Evolutionary conservation across 179 eudicot genomes (phyloP).

Genomic region (Actinidia chinensis): DNA sequence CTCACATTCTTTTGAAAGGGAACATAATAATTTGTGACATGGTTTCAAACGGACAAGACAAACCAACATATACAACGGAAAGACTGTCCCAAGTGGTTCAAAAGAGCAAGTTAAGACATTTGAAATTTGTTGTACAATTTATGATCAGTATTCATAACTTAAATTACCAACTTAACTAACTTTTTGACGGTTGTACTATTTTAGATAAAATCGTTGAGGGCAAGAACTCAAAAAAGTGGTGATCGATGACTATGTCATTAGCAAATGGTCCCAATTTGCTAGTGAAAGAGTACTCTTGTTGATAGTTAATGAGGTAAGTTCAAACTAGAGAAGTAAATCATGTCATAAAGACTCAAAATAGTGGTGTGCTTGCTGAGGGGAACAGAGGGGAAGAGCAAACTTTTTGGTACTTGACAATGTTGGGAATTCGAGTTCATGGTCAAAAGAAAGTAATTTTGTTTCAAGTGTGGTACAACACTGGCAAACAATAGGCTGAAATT

Average conservation of each 20-base stretch:
- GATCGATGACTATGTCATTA: background rate
- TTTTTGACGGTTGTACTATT: background rate
- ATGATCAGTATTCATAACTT: background rate
- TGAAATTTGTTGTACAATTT: background rate
- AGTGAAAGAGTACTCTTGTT: background rate
- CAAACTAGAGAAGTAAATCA: background rate
- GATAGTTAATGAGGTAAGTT: background rate
- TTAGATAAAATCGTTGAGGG: background rate
- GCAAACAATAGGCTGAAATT: background rate
- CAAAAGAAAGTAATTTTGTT: background rate
- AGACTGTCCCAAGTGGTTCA: constrained; percentile 8
- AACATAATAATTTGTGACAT: background rate
- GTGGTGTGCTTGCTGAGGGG: background rate
- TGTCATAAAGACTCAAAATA: background rate
- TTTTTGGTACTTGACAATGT: background rate
- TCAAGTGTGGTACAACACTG: background rate
- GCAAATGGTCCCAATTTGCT: background rate
- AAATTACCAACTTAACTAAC: background rate
- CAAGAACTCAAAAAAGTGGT: background rate
- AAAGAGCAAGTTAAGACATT: background rate
- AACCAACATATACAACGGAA: background rate
- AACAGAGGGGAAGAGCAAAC: background rate
- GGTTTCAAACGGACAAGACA: background rate
- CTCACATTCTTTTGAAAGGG: background rate
- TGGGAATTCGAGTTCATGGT: background rate